Evolutionary conservation across 495 filamentous ascomycete species (phyloP).

Genomic region (Zalerion maritima): DNA sequence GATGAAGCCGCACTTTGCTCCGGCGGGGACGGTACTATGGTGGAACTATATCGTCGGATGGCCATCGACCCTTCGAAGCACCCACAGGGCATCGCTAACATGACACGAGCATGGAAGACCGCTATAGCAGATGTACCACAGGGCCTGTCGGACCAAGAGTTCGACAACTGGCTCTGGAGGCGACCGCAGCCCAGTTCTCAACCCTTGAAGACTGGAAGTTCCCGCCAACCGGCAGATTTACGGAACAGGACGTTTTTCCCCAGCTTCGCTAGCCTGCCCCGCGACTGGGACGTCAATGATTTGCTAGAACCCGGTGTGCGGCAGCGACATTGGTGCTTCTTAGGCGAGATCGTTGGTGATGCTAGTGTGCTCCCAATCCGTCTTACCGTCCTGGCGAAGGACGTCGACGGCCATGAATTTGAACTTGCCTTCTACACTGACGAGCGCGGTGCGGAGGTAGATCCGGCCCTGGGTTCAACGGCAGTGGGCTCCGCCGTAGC

Average conservation of each 20-base stretch:
- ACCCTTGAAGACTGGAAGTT: too few relatives aligned
- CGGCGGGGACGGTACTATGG: too few relatives aligned
- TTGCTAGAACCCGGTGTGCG: constrained; percentile 7
- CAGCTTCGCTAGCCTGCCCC: constrained; percentile 14
- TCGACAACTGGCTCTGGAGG: constrained; percentile 18
- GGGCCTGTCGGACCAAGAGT: constrained; percentile 10
- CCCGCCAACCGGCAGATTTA: constrained; percentile 10
- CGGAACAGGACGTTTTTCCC: constrained; percentile 13
- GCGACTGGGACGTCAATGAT: constrained; percentile 13
- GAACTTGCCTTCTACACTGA: constrained; percentile 18
- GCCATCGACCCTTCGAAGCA: constrained; percentile 6
- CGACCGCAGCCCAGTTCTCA: constrained; percentile 11
- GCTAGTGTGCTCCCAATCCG: constrained; percentile 8
- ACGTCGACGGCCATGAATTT: constrained; percentile 11
- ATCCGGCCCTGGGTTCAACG: constrained; percentile 11
- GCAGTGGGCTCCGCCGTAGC: constrained; percentile 18
- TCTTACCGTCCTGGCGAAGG: constrained; percentile 13
- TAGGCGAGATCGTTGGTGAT: constrained; percentile 18
- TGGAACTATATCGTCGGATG: too few relatives aligned
- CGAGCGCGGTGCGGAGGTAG: constrained; percentile 12
- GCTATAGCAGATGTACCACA: constrained; percentile 5
- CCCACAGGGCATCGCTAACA: constrained; percentile 6
- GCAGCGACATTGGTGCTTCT: constrained; percentile 17
- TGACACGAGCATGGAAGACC: too few relatives aligned
- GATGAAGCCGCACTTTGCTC: too few relatives aligned